Conservation (phyloP, 768 basidiomycete species). For the Calocybe gangraenosa region DNA sequence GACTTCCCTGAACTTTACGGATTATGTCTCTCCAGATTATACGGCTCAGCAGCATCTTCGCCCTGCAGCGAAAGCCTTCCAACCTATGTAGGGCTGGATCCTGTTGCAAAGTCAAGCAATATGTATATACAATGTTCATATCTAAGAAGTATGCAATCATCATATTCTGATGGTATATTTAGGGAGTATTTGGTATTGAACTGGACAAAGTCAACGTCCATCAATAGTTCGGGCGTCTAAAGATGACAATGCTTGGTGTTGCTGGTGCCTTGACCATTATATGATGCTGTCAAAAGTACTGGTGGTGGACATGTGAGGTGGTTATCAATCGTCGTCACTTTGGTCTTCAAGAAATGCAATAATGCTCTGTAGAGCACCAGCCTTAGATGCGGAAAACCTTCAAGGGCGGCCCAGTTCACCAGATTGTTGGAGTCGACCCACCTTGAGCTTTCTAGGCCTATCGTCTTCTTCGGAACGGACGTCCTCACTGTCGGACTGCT, state of each 20-base stretch:
- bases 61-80: slow-evolving; percentile 21
- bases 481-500: slow-evolving; percentile 20
- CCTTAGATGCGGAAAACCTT: slow-evolving; percentile 21
- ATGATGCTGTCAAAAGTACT: not conserved
- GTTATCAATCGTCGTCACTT: slow-evolving; percentile 54
- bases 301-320: not conserved
- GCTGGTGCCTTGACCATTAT: too few relatives aligned
- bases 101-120: not conserved
- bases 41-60: slow-evolving; percentile 28
- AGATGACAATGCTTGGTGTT: too few relatives aligned
- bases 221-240: not conserved
- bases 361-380: slow-evolving; percentile 44
- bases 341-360: slow-evolving; percentile 71
- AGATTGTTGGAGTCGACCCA: slow-evolving; percentile 20
- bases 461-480: slow-evolving; percentile 24
- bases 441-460: slow-evolving; percentile 37
- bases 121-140: not conserved
- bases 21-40: slow-evolving; percentile 41
- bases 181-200: too few relatives aligned
- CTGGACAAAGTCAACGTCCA: too few relatives aligned
- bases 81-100: slow-evolving; percentile 28
- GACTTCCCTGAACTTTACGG: slow-evolving; percentile 33
- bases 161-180: too few relatives aligned
- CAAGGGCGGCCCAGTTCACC: not conserved
- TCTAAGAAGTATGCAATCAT: not conserved